Percentiles rank a stretch among this genome's conserved stretches.
phyloP scores from a whole-genome alignment of 257 asterid species.

The Asclepias syriaca region DNA sequence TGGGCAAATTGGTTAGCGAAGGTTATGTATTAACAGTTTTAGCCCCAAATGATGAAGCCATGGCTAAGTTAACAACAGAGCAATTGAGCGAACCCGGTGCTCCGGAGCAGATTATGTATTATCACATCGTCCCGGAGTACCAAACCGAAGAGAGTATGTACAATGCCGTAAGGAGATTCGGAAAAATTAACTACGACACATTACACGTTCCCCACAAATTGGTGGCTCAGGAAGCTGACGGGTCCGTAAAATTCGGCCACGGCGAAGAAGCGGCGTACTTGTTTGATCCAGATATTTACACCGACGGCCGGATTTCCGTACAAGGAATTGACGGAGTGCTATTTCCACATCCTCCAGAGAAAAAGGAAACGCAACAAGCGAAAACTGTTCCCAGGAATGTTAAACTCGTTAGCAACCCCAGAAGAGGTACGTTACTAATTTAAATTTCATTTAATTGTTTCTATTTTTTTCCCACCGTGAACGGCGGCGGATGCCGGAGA shows the following conservation, averaged over 20 bases:
- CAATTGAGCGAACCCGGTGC: slow-evolving; percentile 32
- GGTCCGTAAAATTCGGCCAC: slow-evolving; percentile 29
- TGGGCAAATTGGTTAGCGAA: slow-evolving; percentile 28
- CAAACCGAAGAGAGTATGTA: slow-evolving; percentile 36
- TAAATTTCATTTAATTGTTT: neutral
- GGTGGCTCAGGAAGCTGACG: slow-evolving; percentile 31
- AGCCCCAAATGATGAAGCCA: slow-evolving; percentile 34
- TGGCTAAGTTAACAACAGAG: slow-evolving; percentile 29
- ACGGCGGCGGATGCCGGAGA: neutral
- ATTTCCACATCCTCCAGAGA: slow-evolving; percentile 21
- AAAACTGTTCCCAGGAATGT: slow-evolving; percentile 5
- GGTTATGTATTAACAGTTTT: slow-evolving; percentile 27
- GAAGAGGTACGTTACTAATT: slow-evolving; percentile 12
- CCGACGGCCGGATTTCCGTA: slow-evolving; percentile 28
- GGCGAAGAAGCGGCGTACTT: slow-evolving; percentile 28
- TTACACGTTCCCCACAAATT: slow-evolving; percentile 23
- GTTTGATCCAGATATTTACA: slow-evolving; percentile 33
- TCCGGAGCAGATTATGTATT: slow-evolving; percentile 31
- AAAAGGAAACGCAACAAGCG: neutral
- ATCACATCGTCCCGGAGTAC: slow-evolving; percentile 29
- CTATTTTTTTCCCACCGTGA: neutral
- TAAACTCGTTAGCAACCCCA: slow-evolving; percentile 6
- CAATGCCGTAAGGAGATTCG: slow-evolving; percentile 28
- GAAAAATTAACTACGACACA: slow-evolving; percentile 24
- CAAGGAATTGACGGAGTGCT: slow-evolving; percentile 33